These are phyloP conservation scores for Fusarium nygamai DNA, from an alignment of 2,329 filamentous ascomycete genomes.

Conservation along the genomic window DNA sequence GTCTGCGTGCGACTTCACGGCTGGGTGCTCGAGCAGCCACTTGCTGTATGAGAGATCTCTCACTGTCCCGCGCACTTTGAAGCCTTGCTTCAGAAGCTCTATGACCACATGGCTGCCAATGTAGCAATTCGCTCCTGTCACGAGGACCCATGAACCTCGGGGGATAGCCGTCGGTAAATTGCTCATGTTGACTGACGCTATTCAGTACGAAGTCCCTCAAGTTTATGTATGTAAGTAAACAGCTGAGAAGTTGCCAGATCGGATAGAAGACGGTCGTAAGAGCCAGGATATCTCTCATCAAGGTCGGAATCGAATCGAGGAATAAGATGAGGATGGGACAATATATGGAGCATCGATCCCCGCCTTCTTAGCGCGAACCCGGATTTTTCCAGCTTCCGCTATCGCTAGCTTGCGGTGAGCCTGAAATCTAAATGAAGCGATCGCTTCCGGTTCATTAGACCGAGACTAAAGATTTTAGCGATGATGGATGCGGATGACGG, in stretches of 20 bases:
- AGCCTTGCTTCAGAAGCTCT: constrained; percentile 30
- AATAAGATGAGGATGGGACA: neutral
- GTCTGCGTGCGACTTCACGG: constrained; percentile 6
- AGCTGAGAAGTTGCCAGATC: rapidly evolving
- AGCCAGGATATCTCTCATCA: neutral
- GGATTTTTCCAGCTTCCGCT: constrained; percentile 2
- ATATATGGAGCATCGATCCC: neutral
- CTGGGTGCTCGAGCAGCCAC: constrained; percentile 30
- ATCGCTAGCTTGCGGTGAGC: constrained; percentile 12
- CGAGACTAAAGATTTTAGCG: constrained; percentile 4
- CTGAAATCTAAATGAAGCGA: constrained; percentile 13
- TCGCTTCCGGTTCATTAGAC: neutral
- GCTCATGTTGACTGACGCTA: neutral
- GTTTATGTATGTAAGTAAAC: rapidly evolving
- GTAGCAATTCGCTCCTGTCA: constrained; percentile 35
- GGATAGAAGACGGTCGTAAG: neutral
- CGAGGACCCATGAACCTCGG: constrained; percentile 35
- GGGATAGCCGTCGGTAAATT: constrained; percentile 29
- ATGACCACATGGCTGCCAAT: constrained; percentile 35
- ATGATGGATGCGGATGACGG: neutral
- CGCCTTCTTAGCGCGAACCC: neutral
- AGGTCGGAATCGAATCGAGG: neutral
- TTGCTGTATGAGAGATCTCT: constrained; percentile 22
- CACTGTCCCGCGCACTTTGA: constrained; percentile 36
- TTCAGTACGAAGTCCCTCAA: rapidly evolving